Evolutionary conservation across 495 filamentous ascomycete species (phyloP), one percentile per base, ranked within the genome.

Genomic region (Aspergillus diversus): DNA sequence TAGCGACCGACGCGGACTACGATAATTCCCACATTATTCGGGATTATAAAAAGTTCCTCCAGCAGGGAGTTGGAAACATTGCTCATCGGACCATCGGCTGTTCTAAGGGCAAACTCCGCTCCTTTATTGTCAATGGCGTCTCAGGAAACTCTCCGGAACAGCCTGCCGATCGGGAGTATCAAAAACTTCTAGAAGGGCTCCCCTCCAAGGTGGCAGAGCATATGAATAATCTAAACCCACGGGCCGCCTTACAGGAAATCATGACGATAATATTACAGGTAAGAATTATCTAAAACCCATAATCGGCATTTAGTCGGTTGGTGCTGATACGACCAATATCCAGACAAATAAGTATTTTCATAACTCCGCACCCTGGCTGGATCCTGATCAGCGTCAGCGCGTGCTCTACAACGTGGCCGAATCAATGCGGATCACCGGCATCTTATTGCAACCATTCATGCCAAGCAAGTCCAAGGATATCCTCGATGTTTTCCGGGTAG

Each of bases 371-470:
- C 89, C 89, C 5, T 91, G 89, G 90, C 57, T 79, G 50, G 66
- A 69, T 32, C 55, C 83, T 8, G 70, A 69, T 55, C 69, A 84
- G 31, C 62, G 80, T 13, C 75, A 84, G 60, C 71, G 78, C 58
- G 79, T 83, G 46, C 76, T 99, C 47, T 97, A 85, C 71, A 80
- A 90, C 37, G 80, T 82, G 55, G 86, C 87, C 2, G 95, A 99
- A 71, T 84, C 87, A n/a, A 71, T 97, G 47, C 88, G 95, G 21
- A 84, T 97, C 37, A 75, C 78, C 4, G 92, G 88, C 8, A 97
- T 98, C 59, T 77, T 98, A 39, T 77, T 99, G 33, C 94, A 97
- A 73, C 93, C 95, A 4, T 93, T 90, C 69, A 93, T 98, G 83
- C 95, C 95, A 4, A 80, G 74, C n/a, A 97, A 94, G 73, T 82